Evolutionary conservation across 495 filamentous ascomycete species (phyloP).

Genomic region (Aspergillus bridgeri): DNA sequence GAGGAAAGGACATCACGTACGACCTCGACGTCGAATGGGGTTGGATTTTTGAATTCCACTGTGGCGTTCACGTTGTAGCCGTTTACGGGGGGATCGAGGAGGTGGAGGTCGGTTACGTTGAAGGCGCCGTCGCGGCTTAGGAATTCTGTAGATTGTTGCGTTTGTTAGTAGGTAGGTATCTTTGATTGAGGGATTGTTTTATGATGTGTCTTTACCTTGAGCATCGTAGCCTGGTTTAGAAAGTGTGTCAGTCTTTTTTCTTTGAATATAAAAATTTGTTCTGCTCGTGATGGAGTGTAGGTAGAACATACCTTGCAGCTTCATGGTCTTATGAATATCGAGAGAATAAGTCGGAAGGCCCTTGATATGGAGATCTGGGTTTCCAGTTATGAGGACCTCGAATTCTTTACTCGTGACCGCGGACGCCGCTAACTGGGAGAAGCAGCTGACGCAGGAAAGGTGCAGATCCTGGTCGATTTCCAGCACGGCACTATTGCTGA

Average conservation of each 20-base stretch:
- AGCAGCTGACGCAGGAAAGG: conserved; percentile 27
- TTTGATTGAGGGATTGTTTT: neutral
- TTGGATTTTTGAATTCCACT: conserved; percentile 24
- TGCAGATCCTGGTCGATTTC: conserved; percentile 29
- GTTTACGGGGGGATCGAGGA: conserved; percentile 18
- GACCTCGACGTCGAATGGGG: conserved; percentile 24
- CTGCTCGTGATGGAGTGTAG: too few species aligned
- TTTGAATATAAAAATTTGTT: neutral
- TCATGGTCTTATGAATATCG: conserved; percentile 28
- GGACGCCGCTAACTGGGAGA: conserved; percentile 21
- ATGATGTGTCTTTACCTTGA: conserved; percentile 13
- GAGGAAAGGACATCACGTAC: conserved; percentile 4
- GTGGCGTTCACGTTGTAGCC: conserved; percentile 35
- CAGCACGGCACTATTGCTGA: conserved; percentile 14
- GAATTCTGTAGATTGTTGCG: conserved; percentile 19
- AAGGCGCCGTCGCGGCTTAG: conserved; percentile 21
- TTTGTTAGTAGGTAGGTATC: neutral
- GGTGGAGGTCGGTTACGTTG: conserved; percentile 24
- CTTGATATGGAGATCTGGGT: conserved; percentile 21
- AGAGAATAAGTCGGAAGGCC: conserved; percentile 27
- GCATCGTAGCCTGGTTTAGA: conserved; percentile 22
- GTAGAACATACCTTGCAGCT: conserved; percentile 16
- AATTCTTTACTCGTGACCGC: conserved; percentile 25
- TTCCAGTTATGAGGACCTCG: conserved; percentile 19
- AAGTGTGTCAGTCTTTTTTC: neutral